These are phyloP conservation scores for Fraxinus albicans DNA, from an alignment of 305 asterid species.

Conservation along the genomic window DNA sequence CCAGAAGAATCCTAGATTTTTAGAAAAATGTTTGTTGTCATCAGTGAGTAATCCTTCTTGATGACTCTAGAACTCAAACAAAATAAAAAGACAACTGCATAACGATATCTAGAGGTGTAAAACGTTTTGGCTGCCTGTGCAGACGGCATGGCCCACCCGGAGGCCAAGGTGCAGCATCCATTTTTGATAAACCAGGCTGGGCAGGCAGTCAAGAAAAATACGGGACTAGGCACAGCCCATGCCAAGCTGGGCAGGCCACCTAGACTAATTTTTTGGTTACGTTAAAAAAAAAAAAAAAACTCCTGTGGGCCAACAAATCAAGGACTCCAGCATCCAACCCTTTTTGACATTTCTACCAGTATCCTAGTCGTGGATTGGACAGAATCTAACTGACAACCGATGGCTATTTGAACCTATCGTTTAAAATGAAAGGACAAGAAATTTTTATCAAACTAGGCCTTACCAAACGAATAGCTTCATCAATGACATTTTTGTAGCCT, in stretches of 20 bases:
- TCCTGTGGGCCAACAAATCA: not conserved
- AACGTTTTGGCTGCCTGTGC: not conserved
- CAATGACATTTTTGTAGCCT: slow-evolving; percentile 99
- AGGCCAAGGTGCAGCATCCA: not conserved
- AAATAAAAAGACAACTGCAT: not conserved
- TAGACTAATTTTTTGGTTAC: not conserved
- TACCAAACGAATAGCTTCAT: slow-evolving; percentile 96
- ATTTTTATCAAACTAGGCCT: slow-evolving; percentile 17
- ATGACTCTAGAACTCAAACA: not conserved
- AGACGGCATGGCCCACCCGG: not conserved
- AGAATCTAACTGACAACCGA: slow-evolving; percentile 14
- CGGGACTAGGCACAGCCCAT: not conserved
- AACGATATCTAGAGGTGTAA: not conserved
- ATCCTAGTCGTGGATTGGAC: not conserved
- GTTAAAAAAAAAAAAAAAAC: not conserved
- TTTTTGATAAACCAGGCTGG: not conserved
- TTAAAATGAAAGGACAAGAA: not conserved
- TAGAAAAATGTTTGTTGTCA: not conserved
- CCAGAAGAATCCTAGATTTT: not conserved
- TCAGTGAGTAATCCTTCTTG: not conserved
- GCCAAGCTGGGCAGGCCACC: not conserved
- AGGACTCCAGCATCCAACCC: not conserved
- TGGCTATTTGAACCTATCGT: not conserved
- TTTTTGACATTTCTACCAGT: not conserved
- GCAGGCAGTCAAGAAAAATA: not conserved